phyloP scores from a whole-genome alignment of 495 filamentous ascomycete species.

The Hyaloscypha finlandica region DNA sequence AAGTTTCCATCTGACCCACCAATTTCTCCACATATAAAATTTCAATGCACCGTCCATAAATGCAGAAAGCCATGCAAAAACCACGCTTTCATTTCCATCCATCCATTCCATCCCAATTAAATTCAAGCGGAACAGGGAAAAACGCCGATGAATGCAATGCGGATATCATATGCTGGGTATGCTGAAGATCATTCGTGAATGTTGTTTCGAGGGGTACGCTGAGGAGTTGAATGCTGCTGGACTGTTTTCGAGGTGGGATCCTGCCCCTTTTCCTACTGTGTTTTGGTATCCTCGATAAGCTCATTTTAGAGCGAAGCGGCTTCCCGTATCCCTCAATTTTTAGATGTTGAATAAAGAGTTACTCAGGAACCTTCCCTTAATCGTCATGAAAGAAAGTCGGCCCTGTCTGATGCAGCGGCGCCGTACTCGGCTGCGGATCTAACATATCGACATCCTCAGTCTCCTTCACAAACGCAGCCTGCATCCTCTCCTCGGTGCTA shows the following conservation, averaged over 20 bases:
- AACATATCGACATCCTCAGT: constrained; percentile 31
- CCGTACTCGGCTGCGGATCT: constrained; percentile 28
- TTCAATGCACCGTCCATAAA: no score
- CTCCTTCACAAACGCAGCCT: constrained; percentile 11
- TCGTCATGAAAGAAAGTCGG: constrained; percentile 51
- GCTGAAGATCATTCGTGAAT: neutral
- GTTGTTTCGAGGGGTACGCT: neutral
- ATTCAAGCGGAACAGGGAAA: neutral
- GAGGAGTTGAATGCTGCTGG: neutral
- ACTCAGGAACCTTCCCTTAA: constrained; percentile 14
- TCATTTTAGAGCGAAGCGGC: no score
- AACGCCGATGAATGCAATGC: constrained; percentile 5
- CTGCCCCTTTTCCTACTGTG: neutral
- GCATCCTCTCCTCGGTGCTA: neutral
- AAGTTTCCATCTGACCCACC: no score
- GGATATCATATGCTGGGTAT: constrained; percentile 1
- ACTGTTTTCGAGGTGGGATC: neutral
- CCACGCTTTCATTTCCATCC: no score
- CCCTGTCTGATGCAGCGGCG: constrained; percentile 27
- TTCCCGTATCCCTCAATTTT: no score
- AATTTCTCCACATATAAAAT: no score
- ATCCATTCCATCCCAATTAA: no score
- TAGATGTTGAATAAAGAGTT: neutral
- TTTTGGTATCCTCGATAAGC: no score
- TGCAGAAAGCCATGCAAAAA: no score